phyloP scores from a whole-genome alignment of 2,329 filamentous ascomycete genomes.

The Leptographium galeiforme region DNA sequence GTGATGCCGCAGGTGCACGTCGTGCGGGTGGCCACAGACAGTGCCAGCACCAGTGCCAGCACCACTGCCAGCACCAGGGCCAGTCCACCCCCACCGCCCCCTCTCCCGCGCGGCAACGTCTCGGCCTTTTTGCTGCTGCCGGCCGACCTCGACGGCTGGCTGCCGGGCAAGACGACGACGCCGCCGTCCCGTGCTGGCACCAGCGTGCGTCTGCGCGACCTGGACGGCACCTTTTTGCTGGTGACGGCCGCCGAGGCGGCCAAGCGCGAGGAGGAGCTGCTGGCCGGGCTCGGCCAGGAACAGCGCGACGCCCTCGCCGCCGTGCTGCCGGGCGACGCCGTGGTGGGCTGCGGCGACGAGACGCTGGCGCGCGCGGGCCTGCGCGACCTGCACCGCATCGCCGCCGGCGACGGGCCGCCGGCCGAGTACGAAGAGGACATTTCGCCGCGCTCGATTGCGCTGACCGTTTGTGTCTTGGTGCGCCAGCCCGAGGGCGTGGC shows the following conservation, averaged over 20 bases:
- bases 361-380: neutral
- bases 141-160: neutral
- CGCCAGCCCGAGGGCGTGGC: neutral
- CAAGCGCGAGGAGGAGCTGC: neutral
- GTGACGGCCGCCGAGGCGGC: neutral
- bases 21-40: neutral
- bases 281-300: neutral
- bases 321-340: neutral
- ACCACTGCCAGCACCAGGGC: too few species aligned
- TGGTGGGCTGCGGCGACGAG: conserved; percentile 1
- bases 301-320: neutral
- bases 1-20: neutral
- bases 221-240: neutral
- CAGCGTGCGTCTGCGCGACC: neutral
- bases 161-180: neutral
- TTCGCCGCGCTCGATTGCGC: neutral
- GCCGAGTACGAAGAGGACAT: conserved; percentile 1
- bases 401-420: neutral
- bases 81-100: too few species aligned
- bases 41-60: neutral
- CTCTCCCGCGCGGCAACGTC: neutral
- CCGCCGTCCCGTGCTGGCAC: neutral
- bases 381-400: neutral
- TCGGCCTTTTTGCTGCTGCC: neutral
- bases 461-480: neutral